These are phyloP conservation scores for Taphrina betulina DNA, from an alignment of 1,139 yeast genomes.

Conservation along the genomic window DNA sequence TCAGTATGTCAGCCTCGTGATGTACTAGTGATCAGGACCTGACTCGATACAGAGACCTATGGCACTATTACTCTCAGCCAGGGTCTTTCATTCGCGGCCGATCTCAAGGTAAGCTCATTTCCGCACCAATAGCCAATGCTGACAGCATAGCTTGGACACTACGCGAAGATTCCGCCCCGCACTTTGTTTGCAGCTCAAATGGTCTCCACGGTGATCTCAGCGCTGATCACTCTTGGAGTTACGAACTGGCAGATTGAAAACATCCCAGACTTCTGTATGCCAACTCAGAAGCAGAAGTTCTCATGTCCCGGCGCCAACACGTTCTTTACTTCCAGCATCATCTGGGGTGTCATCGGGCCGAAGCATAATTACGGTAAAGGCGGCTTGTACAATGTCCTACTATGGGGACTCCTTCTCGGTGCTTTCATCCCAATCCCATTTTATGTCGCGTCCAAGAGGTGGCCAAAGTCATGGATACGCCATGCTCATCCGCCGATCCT, in stretches of 20 bases:
- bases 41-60: constrained; percentile 56
- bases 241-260: constrained; percentile 55
- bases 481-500: constrained; percentile 54
- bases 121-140: no score
- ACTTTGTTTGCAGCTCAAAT: constrained; percentile 58
- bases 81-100: constrained; percentile 57
- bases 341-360: constrained; percentile 63
- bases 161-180: constrained; percentile 62
- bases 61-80: constrained; percentile 63
- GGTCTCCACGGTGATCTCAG: constrained; percentile 41
- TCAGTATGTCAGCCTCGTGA: constrained; percentile 46
- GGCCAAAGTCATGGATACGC: constrained; percentile 38
- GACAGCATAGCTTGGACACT: no score
- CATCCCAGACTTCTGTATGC: constrained; percentile 43
- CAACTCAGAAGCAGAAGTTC: constrained; percentile 46
- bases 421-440: constrained; percentile 50
- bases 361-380: constrained; percentile 47
- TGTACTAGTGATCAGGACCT: constrained; percentile 55
- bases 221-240: constrained; percentile 54
- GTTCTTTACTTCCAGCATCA: constrained; percentile 52
- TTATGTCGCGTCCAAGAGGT: constrained; percentile 42
- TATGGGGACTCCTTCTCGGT: constrained; percentile 57
- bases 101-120: constrained; percentile 56
- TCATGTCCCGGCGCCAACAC: constrained; percentile 45
- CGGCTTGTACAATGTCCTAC: constrained; percentile 21